Base-by-base conservation (phyloP, 129 eudicot species). In the Kitagawia praeruptora region DNA sequence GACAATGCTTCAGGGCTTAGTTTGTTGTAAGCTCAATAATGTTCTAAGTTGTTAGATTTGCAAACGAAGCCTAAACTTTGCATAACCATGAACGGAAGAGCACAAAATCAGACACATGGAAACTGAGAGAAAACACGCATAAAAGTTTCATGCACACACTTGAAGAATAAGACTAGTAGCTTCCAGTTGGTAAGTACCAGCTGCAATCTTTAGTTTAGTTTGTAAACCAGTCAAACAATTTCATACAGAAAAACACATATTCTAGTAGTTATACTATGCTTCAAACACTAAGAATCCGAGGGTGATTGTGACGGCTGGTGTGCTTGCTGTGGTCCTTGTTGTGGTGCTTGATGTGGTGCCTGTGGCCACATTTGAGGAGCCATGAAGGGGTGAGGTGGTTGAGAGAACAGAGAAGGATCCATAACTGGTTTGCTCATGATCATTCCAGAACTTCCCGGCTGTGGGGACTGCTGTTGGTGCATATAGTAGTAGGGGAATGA, bases 381-480 rank as follows among this genome's bases (percentile, higher is more conserved):
- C 90, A 90, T 90, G 71, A 86, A 90, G 31, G 91, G 85, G 49
- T 87, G 86, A 83, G 86, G 82, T 80, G 77, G 89, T 75, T 82
- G 89, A 28, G 87, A 82, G 83, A 82, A 90, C 45, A 89, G 75
- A 78, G 78, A 78, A 64, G 94, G 91, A 80, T 89, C 91, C 85
- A 87, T 14, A 85, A 85, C 71, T 44, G 85, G 80, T 80, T 88
- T 88, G 75, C 85, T 87, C 82, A 88, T 77, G 72, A 90, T 83
- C 88, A 86, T 82, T 76, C 90, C 91, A 2, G 84, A 82, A 70
- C 84, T 71, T 63, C 89, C 95, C 16, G 90, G 86, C 49, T 82
- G 90, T 1, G 89, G 87, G 21, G 91, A 88, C 66, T 85, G 89
- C 87, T 90, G 94, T 79, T 84, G 53, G 72, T 88, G 88, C 91